Evolutionary conservation across 164 flowering plant species (phyloP).

Genomic region (Akebia trifoliata): DNA sequence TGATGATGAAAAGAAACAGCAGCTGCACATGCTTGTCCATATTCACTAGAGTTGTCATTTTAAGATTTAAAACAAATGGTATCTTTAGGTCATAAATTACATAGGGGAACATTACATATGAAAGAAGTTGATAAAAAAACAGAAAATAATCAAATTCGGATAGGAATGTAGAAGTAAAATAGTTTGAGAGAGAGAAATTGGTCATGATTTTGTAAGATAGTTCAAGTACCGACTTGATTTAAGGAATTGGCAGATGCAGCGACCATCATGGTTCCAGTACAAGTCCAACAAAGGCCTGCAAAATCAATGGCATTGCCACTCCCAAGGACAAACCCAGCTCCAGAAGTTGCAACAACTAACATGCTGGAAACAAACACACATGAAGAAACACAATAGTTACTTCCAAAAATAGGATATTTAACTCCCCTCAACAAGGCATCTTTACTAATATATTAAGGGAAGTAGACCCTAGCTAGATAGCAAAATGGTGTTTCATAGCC

Average conservation of each 20-base stretch:
- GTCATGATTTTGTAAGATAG: neutral
- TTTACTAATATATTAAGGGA: neutral
- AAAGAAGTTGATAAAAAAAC: no score
- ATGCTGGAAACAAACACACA: conserved; percentile 40
- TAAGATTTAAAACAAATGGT: no score
- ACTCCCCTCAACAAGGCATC: neutral
- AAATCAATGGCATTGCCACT: conserved; percentile 68
- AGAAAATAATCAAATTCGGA: no score
- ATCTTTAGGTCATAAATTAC: no score
- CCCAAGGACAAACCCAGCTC: conserved; percentile 84
- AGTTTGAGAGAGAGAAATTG: neutral
- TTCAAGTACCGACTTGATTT: conserved; percentile 59
- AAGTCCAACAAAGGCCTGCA: conserved; percentile 77
- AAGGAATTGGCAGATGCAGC: conserved; percentile 90
- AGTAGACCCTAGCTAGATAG: neutral
- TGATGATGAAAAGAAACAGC: no score
- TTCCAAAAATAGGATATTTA: neutral
- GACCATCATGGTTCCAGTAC: conserved; percentile 98
- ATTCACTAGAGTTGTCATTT: no score
- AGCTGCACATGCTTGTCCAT: no score
- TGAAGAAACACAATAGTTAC: neutral
- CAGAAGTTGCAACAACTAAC: conserved; percentile 97
- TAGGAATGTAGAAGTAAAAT: no score
- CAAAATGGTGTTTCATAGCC: neutral
- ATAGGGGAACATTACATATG: no score